Percentiles rank a stretch among this genome's conserved stretches.
These are phyloP conservation scores for Rickenella mellea DNA, from an alignment of 768 basidiomycete species.

Conservation along the genomic window DNA sequence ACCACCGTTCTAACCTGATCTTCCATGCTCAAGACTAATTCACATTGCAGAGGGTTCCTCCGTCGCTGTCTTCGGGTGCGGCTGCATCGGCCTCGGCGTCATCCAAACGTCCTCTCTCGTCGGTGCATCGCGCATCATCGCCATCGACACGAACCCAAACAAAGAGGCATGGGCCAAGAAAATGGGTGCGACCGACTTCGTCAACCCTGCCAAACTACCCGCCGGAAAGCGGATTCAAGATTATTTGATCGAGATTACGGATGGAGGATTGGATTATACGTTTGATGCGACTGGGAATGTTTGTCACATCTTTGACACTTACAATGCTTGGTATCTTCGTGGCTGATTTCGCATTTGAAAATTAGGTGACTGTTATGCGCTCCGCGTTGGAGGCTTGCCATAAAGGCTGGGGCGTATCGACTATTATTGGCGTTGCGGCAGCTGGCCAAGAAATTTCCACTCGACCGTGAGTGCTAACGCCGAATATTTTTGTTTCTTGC, in stretches of 20 bases:
- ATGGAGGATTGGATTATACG: constrained; percentile 94
- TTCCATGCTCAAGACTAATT: constrained; percentile 1
- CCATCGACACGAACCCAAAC: constrained; percentile 77
- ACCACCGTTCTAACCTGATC: background rate
- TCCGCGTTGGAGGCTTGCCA: constrained; percentile 97
- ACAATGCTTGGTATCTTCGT: constrained; percentile 25
- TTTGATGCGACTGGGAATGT: constrained; percentile 93
- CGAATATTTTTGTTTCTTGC: constrained; percentile 19
- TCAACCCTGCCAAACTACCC: constrained; percentile 69
- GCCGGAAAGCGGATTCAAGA: constrained; percentile 85
- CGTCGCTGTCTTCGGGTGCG: constrained; percentile 93
- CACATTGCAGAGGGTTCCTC: constrained; percentile 56
- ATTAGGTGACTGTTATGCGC: constrained; percentile 87
- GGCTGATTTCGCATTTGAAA: constrained; percentile 1
- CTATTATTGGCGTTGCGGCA: constrained; percentile 93
- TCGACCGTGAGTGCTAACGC: constrained; percentile 50
- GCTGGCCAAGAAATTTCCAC: constrained; percentile 94
- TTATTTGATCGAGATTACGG: constrained; percentile 82
- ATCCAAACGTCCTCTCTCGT: constrained; percentile 72
- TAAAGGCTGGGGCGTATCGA: constrained; percentile 98
- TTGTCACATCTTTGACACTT: constrained; percentile 8
- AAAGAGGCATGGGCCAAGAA: constrained; percentile 87
- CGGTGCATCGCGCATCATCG: constrained; percentile 83
- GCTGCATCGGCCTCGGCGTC: constrained; percentile 92
- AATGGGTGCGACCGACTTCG: constrained; percentile 92